A percentile compares a stretch with the other conserved stretches of the same genome.
Conservation (phyloP, 257 asterid genomes). For the Apocynum venetum region DNA sequence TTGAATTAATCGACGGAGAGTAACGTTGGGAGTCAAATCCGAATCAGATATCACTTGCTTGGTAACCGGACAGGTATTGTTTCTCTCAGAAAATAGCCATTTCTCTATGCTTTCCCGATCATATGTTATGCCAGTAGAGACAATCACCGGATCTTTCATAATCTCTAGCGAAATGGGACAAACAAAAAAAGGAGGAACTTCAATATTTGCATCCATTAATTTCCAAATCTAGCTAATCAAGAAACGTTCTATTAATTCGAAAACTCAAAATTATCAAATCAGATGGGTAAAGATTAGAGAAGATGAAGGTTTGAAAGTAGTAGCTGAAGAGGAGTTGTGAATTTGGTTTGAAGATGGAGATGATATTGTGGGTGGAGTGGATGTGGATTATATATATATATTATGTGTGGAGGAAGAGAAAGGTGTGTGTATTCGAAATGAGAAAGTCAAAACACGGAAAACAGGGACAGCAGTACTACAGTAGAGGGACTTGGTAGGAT, state of each 20-base stretch:
- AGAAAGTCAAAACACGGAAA: conserved; percentile 55
- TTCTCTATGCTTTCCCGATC: conserved; percentile 73
- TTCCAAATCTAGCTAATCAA: too few species aligned
- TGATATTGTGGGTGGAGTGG: not conserved
- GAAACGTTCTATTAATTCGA: too few species aligned
- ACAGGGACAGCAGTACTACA: not conserved
- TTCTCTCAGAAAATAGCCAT: conserved; percentile 54
- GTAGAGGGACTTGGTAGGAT: not conserved
- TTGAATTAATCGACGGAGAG: conserved; percentile 74
- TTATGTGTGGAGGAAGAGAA: not conserved
- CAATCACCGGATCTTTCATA: conserved; percentile 82
- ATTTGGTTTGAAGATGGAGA: conserved; percentile 25
- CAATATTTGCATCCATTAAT: conserved; percentile 45
- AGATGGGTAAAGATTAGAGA: not conserved
- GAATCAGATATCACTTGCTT: conserved; percentile 39
- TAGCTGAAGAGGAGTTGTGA: not conserved
- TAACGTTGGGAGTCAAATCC: conserved; percentile 68
- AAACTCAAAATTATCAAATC: not conserved
- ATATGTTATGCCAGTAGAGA: conserved; percentile 74
- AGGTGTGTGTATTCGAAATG: conserved; percentile 13
- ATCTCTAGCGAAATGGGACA: conserved; percentile 75
- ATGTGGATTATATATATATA: not conserved
- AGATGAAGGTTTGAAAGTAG: conserved; percentile 5
- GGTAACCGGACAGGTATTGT: conserved; percentile 62
- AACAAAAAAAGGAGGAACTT: conserved; percentile 67